Percentiles rank a stretch among this genome's conserved stretches.
phyloP scores from a whole-genome alignment of 2,329 filamentous ascomycete genomes.

The Claviceps sp. region DNA sequence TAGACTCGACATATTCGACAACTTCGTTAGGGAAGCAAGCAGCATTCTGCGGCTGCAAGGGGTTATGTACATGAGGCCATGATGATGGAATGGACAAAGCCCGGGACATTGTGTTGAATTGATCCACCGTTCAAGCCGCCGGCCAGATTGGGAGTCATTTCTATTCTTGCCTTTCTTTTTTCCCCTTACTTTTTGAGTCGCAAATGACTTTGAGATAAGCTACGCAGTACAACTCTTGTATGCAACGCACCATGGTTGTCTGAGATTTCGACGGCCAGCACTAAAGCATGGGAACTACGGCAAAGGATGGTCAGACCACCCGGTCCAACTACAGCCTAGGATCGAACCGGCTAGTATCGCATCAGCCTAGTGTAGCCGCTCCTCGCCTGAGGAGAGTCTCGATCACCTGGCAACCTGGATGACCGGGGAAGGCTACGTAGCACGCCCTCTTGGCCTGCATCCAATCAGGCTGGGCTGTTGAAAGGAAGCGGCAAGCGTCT shows the following conservation, averaged over 20 bases:
- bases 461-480: not conserved
- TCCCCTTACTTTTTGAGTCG: not conserved
- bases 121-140: too few species aligned
- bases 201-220: not conserved
- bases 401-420: not conserved
- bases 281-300: not conserved
- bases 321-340: not conserved
- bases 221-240: not conserved
- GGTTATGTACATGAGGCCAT: too few species aligned
- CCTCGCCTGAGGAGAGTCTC: not conserved
- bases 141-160: too few species aligned
- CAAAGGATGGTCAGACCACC: not conserved
- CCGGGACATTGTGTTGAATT: too few species aligned
- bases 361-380: not conserved
- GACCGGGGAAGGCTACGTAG: not conserved
- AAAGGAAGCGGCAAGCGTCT: slow-evolving; percentile 3
- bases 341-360: not conserved
- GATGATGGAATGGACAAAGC: too few species aligned
- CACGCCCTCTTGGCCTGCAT: not conserved
- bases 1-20: too few species aligned
- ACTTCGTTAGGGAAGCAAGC: too few species aligned
- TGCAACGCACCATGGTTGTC: not conserved
- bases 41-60: too few species aligned
- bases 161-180: too few species aligned
- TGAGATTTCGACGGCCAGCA: not conserved